Percentiles rank a stretch among this genome's conserved stretches.
Evolutionary conservation across 805 yeast genomes (phyloP).

Genomic region (Saccharomycopsis javanensis): DNA sequence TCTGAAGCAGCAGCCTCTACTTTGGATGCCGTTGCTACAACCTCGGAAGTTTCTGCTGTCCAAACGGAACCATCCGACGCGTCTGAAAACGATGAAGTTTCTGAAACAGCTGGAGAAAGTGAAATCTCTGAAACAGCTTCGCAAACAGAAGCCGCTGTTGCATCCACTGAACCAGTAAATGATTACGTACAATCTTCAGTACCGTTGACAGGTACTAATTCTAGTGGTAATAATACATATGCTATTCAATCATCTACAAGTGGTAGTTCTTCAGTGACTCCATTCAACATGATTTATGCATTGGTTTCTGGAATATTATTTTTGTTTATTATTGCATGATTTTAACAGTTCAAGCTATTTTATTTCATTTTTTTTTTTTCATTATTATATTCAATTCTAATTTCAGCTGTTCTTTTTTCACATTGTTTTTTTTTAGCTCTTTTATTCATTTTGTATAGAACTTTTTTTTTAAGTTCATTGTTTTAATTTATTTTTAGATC

Average conservation of each 20-base stretch:
- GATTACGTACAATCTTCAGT: background rate
- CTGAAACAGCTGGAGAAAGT: no score
- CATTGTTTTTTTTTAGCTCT: background rate
- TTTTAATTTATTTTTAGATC: background rate
- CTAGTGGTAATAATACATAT: background rate
- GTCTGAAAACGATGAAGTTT: no score
- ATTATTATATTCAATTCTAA: background rate
- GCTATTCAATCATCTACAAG: conserved; percentile 1
- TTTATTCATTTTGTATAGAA: background rate
- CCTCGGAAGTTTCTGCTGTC: conserved; percentile 7
- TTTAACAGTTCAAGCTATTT: background rate
- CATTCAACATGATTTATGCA: background rate
- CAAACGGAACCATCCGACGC: background rate
- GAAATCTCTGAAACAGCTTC: background rate
- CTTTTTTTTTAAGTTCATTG: background rate
- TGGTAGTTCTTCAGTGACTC: background rate
- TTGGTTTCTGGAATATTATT: background rate
- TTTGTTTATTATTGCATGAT: background rate
- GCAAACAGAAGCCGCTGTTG: background rate
- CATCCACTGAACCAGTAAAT: background rate
- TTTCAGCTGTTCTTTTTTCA: background rate
- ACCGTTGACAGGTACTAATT: background rate
- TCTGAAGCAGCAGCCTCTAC: conserved; percentile 22
- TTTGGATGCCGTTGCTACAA: conserved; percentile 22
- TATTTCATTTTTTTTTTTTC: background rate